These are phyloP conservation scores for Phytopythium vexans DNA, from an alignment of 352 stramenopile genomes.

Conservation along the genomic window DNA sequence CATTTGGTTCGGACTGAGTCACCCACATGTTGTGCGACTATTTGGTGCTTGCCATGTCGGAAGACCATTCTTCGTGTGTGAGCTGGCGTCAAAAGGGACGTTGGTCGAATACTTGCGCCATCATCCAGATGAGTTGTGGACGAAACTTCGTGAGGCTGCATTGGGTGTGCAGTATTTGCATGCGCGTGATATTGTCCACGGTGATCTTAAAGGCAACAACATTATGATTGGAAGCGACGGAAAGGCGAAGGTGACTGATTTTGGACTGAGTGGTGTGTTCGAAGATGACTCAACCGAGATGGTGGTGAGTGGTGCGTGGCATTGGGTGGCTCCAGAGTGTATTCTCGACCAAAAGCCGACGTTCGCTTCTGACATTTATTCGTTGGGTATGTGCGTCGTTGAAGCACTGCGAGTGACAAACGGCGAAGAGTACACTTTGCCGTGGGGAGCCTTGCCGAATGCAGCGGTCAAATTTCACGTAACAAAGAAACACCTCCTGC, in stretches of 20 bases:
- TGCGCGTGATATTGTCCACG: constrained; percentile 23
- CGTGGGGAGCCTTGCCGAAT: neutral
- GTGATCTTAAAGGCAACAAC: constrained; percentile 34
- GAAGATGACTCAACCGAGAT: neutral
- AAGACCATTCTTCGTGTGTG: no score
- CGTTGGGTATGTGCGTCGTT: no score
- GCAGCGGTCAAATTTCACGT: neutral
- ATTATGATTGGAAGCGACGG: constrained; percentile 25
- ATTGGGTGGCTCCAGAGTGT: constrained; percentile 17
- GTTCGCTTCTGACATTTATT: constrained; percentile 16
- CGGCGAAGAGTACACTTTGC: neutral
- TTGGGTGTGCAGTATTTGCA: constrained; percentile 34
- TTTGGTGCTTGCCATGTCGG: constrained; percentile 30
- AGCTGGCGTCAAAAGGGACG: constrained; percentile 16
- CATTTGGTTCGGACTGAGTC: constrained; percentile 28
- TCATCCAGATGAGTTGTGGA: constrained; percentile 22
- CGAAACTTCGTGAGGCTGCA: constrained; percentile 16
- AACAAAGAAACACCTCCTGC: neutral
- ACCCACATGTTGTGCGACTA: constrained; percentile 26
- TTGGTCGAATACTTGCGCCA: constrained; percentile 13
- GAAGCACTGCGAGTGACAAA: constrained; percentile 7
- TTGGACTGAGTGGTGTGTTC: constrained; percentile 27
- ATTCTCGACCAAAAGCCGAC: constrained; percentile 4
- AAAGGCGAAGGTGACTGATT: constrained; percentile 29
- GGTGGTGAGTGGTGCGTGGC: constrained; percentile 12